A percentile compares a stretch with the other conserved stretches of the same genome.
Evolutionary conservation across 441 rosid species (phyloP).

Genomic region (Pelargonium myrrhifolium): DNA sequence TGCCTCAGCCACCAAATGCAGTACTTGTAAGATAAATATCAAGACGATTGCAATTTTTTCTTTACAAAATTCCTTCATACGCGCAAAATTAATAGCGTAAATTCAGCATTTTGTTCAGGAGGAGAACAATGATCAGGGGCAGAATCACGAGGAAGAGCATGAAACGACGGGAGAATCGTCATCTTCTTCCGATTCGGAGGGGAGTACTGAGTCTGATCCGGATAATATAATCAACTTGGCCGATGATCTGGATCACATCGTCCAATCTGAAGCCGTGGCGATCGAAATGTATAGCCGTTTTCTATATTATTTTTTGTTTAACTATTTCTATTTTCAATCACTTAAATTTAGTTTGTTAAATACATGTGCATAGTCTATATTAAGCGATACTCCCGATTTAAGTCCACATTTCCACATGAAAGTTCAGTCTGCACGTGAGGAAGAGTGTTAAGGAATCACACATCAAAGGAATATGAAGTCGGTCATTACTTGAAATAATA

Average conservation of each 20-base stretch:
- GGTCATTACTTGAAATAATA: too few relatives aligned
- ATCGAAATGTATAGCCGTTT: neutral
- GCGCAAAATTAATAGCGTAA: neutral
- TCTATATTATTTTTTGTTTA: too few relatives aligned
- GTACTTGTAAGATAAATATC: neutral
- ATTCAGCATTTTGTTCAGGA: neutral
- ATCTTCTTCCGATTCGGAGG: constrained; percentile 18
- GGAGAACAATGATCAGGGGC: neutral
- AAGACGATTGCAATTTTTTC: neutral
- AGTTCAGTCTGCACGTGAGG: too few relatives aligned
- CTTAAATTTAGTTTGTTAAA: neutral
- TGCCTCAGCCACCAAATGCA: neutral
- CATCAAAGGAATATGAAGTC: too few relatives aligned
- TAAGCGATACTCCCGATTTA: too few relatives aligned
- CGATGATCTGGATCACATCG: neutral
- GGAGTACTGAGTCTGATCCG: constrained; percentile 6
- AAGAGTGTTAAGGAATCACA: too few relatives aligned
- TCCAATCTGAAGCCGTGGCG: neutral
- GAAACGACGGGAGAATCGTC: constrained; percentile 5
- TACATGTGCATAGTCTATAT: neutral
- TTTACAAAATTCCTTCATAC: neutral
- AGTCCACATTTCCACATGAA: too few relatives aligned
- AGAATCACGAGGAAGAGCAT: constrained; percentile 9
- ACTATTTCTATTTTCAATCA: too few relatives aligned
- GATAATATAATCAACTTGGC: neutral